Conservation (phyloP, 306 rosid species). For the Corylus heterophylla region DNA sequence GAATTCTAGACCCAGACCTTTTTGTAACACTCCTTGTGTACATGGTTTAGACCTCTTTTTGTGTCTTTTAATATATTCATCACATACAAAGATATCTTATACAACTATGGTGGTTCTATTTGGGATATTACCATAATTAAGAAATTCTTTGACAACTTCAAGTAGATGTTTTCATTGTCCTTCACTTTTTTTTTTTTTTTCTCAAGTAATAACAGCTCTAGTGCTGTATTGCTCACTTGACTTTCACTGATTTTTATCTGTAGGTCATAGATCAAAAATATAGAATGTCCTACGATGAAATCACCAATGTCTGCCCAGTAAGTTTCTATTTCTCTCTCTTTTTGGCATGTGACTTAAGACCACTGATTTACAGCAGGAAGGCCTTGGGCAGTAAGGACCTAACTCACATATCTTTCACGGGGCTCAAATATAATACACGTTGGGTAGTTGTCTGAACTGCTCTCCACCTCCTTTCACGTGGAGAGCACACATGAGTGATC, state of each 20-base stretch:
- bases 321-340: constrained; percentile 38
- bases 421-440: too few relatives aligned
- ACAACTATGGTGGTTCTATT: not conserved
- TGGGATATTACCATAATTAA: not conserved
- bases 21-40: too few relatives aligned
- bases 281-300: constrained; percentile 96
- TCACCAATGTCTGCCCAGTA: constrained; percentile 96
- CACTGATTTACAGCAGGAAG: not conserved
- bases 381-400: not conserved
- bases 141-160: not conserved
- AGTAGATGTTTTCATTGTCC: not conserved
- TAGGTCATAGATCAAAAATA: constrained; percentile 99
- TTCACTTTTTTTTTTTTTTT: not conserved
- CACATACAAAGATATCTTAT: not conserved
- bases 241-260: constrained; percentile 22
- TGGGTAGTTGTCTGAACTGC: too few relatives aligned
- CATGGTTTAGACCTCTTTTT: too few relatives aligned
- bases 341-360: not conserved
- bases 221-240: constrained; percentile 9
- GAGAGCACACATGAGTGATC: too few relatives aligned
- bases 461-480: too few relatives aligned
- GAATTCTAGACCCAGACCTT: too few relatives aligned
- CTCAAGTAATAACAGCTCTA: not conserved
- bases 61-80: too few relatives aligned
- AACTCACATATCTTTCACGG: too few relatives aligned